Conservation (phyloP, 2,329 filamentous ascomycete genomes). For the Colletotrichum siamense region DNA sequence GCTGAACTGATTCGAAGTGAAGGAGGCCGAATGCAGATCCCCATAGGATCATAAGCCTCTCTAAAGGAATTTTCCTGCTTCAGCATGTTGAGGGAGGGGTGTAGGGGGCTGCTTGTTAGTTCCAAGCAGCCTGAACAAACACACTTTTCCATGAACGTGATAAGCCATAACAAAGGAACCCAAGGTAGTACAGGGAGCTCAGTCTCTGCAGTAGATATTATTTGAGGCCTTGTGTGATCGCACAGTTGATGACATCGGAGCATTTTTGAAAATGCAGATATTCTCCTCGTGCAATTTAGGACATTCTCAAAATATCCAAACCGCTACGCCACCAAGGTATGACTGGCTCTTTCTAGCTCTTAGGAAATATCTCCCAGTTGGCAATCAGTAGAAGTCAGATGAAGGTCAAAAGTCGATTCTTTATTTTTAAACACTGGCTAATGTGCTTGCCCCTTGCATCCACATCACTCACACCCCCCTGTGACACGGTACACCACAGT, state of each 20-base stretch:
- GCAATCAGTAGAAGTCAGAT: fast-evolving
- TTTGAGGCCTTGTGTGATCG: neutral
- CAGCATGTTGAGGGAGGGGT: neutral
- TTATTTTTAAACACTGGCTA: neutral
- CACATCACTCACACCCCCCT: neutral
- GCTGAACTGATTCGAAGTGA: neutral
- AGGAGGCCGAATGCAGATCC: neutral
- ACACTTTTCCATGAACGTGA: neutral
- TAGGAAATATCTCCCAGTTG: neutral
- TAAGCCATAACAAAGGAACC: neutral
- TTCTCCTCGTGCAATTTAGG: neutral
- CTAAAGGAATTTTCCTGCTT: neutral
- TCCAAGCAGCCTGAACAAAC: neutral
- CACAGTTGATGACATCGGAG: neutral
- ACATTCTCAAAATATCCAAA: neutral
- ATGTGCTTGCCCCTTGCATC: neutral
- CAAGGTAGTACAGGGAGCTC: neutral
- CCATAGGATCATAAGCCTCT: neutral
- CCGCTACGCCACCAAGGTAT: neutral
- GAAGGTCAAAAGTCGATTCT: neutral
- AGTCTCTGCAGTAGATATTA: neutral
- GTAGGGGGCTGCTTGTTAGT: neutral
- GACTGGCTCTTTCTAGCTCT: neutral
- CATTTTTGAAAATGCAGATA: neutral
- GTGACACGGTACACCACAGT: neutral